Base-by-base conservation (phyloP, 768 basidiomycete species). In the Roridomyces roridus region DNA sequence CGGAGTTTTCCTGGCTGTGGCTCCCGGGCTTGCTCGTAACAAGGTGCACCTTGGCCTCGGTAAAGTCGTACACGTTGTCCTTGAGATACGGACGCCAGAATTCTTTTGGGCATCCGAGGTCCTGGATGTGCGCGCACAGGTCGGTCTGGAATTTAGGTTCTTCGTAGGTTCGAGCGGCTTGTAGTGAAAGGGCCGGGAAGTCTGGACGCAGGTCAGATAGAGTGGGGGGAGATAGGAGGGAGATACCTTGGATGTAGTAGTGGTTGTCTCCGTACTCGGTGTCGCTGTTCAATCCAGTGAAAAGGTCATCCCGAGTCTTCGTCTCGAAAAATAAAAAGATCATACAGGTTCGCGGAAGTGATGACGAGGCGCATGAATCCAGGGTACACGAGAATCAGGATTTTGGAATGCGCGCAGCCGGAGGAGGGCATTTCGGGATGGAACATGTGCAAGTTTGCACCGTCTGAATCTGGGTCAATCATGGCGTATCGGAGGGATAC, bases 331-430 rank as follows among this genome's bases (percentile, higher is more conserved):
- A n/a, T n/a, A n/a, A n/a, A n/a, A n/a, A n/a, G n/a, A n/a, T n/a
- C n/a, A n/a, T 35, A 42, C 66, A 59, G 18, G 18, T 59, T 59
- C 5, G 57, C 57, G 8, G 50, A 51, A 3, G 57, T 59, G 18
- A 59, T 59, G 6, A 47, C 46, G n/a, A 54, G 21, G 23, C 57
- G 51, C 23, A 52, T 20, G 28, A 59, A 59, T 17, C 41, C 46
- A 18, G 49, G 44, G 24, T 59, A 59, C 6, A 46, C 20, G 8
- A 59, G 46, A 2, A 59, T 12, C 46, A 59, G 45, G 5, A 52
- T 31, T 35, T 59, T 59, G 23, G 45, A 34, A 36, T 59, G 57
- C 2, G 51, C 51, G 41, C 51, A 59, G 3, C 51, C 51, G 17
- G n/a, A n/a, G 26, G 14, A 7, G 24, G 24, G 36, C 35, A 40